phyloP scores from a whole-genome alignment of 2,329 filamentous ascomycete genomes.

The Arthrobotrys musiformis region DNA sequence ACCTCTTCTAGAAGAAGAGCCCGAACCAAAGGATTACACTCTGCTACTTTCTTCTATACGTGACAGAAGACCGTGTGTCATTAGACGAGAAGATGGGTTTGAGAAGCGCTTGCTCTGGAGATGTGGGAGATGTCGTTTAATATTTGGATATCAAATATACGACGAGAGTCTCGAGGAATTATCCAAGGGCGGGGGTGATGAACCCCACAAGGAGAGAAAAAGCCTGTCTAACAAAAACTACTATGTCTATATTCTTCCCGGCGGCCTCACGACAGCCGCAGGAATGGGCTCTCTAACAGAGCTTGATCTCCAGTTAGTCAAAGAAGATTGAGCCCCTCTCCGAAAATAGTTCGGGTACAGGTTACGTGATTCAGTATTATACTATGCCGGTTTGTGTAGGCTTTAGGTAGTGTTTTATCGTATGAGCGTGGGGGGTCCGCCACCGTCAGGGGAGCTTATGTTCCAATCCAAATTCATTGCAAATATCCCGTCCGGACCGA shows the following conservation, averaged over 20 bases:
- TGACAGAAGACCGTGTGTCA: slow-evolving; percentile 67
- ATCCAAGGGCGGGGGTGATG: slow-evolving; percentile 54
- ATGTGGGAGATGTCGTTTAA: slow-evolving; percentile 71
- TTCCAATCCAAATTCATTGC: slow-evolving; percentile 10
- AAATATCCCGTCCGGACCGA: slow-evolving; percentile 1
- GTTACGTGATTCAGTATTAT: not conserved
- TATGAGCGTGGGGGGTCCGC: too few species aligned
- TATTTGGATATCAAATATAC: slow-evolving; percentile 73
- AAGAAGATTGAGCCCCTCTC: slow-evolving; percentile 29
- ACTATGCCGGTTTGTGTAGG: too few species aligned
- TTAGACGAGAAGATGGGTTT: slow-evolving; percentile 72
- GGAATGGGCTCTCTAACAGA: slow-evolving; percentile 66
- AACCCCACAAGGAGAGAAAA: slow-evolving; percentile 55
- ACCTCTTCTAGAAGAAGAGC: slow-evolving; percentile 56
- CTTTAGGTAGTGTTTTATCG: too few species aligned
- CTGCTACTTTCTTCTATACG: slow-evolving; percentile 66
- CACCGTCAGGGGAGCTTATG: not conserved
- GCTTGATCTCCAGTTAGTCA: slow-evolving; percentile 48
- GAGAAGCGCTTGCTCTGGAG: slow-evolving; percentile 72
- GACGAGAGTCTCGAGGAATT: slow-evolving; percentile 59
- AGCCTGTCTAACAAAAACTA: slow-evolving; percentile 57
- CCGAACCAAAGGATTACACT: slow-evolving; percentile 63
- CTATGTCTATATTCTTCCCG: slow-evolving; percentile 71
- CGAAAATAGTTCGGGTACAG: not conserved
- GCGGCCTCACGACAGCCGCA: slow-evolving; percentile 70